Evolutionary conservation across 805 yeast genomes (phyloP).

Genomic region (Isabelozyma rhagii): DNA sequence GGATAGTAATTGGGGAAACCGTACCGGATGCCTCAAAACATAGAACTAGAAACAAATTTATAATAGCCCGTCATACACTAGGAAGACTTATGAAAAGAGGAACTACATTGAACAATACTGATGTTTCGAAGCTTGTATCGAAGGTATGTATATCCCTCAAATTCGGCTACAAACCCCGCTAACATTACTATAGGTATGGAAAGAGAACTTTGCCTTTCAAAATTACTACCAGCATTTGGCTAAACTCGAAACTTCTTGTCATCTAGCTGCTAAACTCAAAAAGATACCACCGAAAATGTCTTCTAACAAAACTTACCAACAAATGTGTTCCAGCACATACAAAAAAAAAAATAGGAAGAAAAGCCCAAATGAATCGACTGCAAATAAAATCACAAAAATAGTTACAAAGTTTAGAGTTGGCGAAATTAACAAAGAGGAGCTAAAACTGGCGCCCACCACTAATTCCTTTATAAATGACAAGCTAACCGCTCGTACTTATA

Average conservation of each 20-base stretch:
- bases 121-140: conserved; percentile 10
- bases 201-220: conserved; percentile 5
- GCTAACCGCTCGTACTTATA: neutral
- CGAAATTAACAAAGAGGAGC: neutral
- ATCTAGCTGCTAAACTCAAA: neutral
- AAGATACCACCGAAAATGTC: neutral
- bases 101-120: conserved; percentile 3
- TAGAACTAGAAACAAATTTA: conserved; percentile 16
- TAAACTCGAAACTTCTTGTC: neutral
- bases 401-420: neutral
- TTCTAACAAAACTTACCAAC: neutral
- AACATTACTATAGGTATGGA: conserved; percentile 16
- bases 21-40: neutral
- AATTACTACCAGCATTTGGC: conserved; percentile 13
- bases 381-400: neutral
- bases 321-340: neutral
- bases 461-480: no score
- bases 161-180: conserved; percentile 1
- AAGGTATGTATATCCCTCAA: conserved; percentile 4
- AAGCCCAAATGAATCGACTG: neutral
- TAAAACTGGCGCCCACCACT: no score
- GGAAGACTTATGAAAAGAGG: conserved; percentile 7
- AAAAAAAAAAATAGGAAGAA: neutral
- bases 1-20: no score
- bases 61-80: conserved; percentile 15